phyloP scores from a whole-genome alignment of 441 rosid species.

The Theobroma grandiflorum region DNA sequence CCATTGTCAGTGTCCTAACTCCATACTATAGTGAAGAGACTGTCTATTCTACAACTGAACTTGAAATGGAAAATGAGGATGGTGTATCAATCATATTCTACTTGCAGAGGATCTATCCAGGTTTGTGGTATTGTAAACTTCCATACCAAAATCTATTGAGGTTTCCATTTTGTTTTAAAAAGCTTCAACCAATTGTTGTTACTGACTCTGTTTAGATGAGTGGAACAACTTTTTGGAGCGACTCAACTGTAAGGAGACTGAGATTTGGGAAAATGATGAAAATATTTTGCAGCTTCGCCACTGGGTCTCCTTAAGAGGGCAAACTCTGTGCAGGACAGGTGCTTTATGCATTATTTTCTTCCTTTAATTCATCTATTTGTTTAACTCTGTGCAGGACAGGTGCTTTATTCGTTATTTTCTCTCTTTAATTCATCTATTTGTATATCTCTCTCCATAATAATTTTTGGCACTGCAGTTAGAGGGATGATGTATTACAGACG shows the following conservation, averaged over 20 bases:
- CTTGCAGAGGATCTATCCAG: constrained; percentile 96
- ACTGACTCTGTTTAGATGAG: constrained; percentile 66
- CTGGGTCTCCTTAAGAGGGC: constrained; percentile 99
- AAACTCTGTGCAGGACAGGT: constrained; percentile 97
- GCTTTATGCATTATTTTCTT: constrained; percentile 37
- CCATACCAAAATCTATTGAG: constrained; percentile 8
- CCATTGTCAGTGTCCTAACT: constrained; percentile 82
- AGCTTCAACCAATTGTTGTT: constrained; percentile 24
- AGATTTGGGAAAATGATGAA: constrained; percentile 88
- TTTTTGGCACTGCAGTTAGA: constrained; percentile 66
- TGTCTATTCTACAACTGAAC: constrained; percentile 89
- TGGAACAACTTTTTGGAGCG: constrained; percentile 98
- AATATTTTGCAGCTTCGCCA: constrained; percentile 94
- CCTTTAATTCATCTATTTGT: constrained; percentile 34
- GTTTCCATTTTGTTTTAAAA: constrained; percentile 25
- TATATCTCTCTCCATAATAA: constrained; percentile 5
- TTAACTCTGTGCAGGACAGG: constrained; percentile 65
- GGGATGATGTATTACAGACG: constrained; percentile 99
- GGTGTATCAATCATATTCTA: constrained; percentile 94
- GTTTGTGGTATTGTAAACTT: constrained; percentile 45
- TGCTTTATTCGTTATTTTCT: constrained; percentile 41
- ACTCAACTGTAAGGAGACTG: constrained; percentile 73
- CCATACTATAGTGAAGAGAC: constrained; percentile 99
- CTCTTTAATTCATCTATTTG: constrained; percentile 26
- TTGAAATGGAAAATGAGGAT: constrained; percentile 97